Conservation (phyloP, 106 monocot species). For the Dactylorhiza incarnata region DNA sequence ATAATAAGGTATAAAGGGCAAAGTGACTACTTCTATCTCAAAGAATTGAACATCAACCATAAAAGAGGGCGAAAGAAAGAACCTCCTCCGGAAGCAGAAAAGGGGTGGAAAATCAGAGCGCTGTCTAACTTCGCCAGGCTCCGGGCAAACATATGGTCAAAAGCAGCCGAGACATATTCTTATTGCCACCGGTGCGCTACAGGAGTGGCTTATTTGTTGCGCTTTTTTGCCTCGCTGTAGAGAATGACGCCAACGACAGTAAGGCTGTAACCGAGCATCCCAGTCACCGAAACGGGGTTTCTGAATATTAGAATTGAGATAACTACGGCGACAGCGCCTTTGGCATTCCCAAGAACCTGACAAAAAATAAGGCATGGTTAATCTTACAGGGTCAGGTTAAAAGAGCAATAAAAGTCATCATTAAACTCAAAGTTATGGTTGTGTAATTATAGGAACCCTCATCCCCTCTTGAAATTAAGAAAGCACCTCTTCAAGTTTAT, state of each 20-base stretch:
- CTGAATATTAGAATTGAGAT: slow-evolving; percentile 80
- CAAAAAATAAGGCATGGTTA: neutral
- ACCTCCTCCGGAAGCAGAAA: neutral
- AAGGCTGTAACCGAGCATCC: slow-evolving; percentile 80
- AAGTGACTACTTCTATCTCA: neutral
- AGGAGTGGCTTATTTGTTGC: slow-evolving; percentile 31
- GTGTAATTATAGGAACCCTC: too few relatives aligned
- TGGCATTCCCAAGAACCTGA: slow-evolving; percentile 94
- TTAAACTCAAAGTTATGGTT: too few relatives aligned
- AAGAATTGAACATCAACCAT: neutral
- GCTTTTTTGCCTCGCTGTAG: slow-evolving; percentile 87
- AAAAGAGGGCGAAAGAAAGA: neutral
- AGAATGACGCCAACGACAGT: slow-evolving; percentile 83
- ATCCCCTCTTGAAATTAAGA: too few relatives aligned
- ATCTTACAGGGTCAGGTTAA: too few relatives aligned
- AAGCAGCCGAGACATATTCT: too few relatives aligned
- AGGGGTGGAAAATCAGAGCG: neutral
- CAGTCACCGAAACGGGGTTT: slow-evolving; percentile 80
- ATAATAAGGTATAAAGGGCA: neutral
- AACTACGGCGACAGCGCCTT: slow-evolving; percentile 89
- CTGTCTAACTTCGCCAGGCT: too few relatives aligned
- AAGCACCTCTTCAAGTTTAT: too few relatives aligned
- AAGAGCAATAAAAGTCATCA: too few relatives aligned
- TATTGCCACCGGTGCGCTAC: too few relatives aligned
- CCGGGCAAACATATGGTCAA: neutral